Evolutionary conservation across 805 yeast genomes (phyloP).

Genomic region (Yarrowia deformans): DNA sequence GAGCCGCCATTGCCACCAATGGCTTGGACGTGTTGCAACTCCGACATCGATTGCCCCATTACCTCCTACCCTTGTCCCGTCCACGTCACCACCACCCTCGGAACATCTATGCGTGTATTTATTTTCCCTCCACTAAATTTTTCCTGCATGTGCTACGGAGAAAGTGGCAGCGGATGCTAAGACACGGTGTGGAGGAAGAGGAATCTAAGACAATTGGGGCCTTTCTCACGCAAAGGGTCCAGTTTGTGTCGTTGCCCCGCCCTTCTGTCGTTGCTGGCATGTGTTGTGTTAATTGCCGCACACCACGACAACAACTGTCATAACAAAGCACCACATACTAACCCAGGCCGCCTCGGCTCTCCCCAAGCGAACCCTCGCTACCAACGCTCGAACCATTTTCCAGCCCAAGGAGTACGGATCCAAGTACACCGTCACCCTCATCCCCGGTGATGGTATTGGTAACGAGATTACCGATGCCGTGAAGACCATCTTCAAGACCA

Average conservation of each 20-base stretch:
- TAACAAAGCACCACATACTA: background rate
- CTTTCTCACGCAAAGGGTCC: background rate
- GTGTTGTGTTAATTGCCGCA: constrained; percentile 17
- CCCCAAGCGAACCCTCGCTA: constrained; percentile 38
- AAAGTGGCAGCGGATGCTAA: background rate
- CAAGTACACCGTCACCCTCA: constrained; percentile 88
- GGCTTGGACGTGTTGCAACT: constrained; percentile 2
- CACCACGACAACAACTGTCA: background rate
- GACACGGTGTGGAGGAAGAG: background rate
- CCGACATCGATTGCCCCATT: constrained; percentile 13
- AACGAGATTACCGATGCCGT: constrained; percentile 95
- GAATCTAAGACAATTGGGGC: background rate
- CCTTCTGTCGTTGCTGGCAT: background rate
- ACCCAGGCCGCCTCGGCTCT: constrained; percentile 39
- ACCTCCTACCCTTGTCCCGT: background rate
- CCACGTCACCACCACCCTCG: constrained; percentile 36
- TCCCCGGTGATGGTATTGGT: constrained; percentile 98
- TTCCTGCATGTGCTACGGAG: constrained; percentile 28
- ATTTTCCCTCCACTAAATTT: constrained; percentile 21
- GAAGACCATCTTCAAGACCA: constrained; percentile 83
- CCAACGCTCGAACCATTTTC: constrained; percentile 54
- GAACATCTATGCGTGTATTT: constrained; percentile 35
- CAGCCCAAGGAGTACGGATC: constrained; percentile 95
- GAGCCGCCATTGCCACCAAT: background rate
- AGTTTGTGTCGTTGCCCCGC: background rate